Evolutionary conservation across 23 red algal species (phyloP), one percentile per base, ranked within the genome.

Genomic region (Gracilariopsis chorda): DNA sequence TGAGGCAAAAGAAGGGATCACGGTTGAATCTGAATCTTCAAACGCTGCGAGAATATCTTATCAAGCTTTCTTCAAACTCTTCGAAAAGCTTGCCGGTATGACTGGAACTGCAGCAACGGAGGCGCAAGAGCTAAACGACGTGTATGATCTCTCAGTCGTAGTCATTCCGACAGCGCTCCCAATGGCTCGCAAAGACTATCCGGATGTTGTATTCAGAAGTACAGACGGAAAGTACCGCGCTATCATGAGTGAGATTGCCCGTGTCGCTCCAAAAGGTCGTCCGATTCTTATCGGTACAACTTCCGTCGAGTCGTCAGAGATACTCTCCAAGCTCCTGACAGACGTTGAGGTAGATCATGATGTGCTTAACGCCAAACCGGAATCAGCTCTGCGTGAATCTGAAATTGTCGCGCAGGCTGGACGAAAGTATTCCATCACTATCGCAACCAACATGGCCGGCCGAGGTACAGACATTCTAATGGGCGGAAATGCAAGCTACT

Each of bases 391-490:
- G 43, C 88, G 93, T 35, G 97, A 99, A 73, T 80, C 67, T 13
- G 97, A 99, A 68, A 99, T 99, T 68, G 73, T 99, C 39, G 92
- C 97, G 17, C 93, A 96, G 63, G 97, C 97, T 48, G 97, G 93
- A 19, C 61, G 93, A 40, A 75, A 86, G 55, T 90, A 65, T 27
- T 94, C 97, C 17, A 88, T 99, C 1, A 99, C 97, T 30, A 89
- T 99, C 61, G 90, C 97, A 36, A 99, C 97, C 24, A 99, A 99
- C 82, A 99, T 99, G 97, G 92, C 97, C 39, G 97, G 97, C 25
- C 75, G 97, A 44, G 97, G 97, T 32, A 99, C 97, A 8, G 97
- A 99, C 51, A 99, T 99, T 88, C 25, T 99, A 81, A 46, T 99
- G 65, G 97, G 97, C 41, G 97, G 97, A 14, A 99, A 99, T 53